Evolutionary conservation across 352 stramenopile species (phyloP).

Genomic region (Phytopythium ostracodes): DNA sequence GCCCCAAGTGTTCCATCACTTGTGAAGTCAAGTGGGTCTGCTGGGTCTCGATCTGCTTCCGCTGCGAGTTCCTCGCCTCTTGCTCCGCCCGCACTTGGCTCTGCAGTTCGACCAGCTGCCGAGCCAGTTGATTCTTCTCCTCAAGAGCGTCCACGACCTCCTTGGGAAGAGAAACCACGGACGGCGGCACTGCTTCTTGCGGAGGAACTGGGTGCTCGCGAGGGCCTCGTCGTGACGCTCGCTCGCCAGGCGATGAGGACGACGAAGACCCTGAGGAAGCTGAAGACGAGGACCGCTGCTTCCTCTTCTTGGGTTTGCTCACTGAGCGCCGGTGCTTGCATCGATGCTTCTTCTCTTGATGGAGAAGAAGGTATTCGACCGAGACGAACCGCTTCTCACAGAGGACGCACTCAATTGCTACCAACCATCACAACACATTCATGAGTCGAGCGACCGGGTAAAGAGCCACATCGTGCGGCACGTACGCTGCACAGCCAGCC

Average conservation of each 20-base stretch:
- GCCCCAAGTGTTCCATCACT: slow-evolving; percentile 55
- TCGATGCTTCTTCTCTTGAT: slow-evolving; percentile 63
- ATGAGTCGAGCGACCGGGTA: background rate
- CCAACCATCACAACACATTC: background rate
- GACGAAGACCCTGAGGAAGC: slow-evolving; percentile 7
- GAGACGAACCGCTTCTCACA: slow-evolving; percentile 79
- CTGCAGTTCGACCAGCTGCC: slow-evolving; percentile 55
- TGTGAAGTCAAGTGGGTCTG: slow-evolving; percentile 47
- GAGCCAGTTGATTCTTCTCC: slow-evolving; percentile 53
- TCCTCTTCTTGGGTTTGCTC: slow-evolving; percentile 19
- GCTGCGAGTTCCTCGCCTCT: slow-evolving; percentile 35
- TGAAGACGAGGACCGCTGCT: background rate
- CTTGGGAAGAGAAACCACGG: slow-evolving; percentile 17
- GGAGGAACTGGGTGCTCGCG: background rate
- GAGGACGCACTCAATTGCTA: slow-evolving; percentile 52
- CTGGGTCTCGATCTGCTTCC: slow-evolving; percentile 37
- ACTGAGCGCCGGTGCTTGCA: background rate
- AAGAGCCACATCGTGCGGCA: background rate
- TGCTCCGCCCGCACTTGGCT: slow-evolving; percentile 50
- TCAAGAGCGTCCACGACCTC: slow-evolving; percentile 45
- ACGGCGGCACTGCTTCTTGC: background rate
- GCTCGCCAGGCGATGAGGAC: slow-evolving; percentile 6
- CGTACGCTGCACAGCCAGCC: background rate
- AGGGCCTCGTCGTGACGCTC: slow-evolving; percentile 1
- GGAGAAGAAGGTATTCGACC: slow-evolving; percentile 61